Evolutionary conservation across 305 asterid species (phyloP).

Genomic region (Euphrasia arctica): DNA sequence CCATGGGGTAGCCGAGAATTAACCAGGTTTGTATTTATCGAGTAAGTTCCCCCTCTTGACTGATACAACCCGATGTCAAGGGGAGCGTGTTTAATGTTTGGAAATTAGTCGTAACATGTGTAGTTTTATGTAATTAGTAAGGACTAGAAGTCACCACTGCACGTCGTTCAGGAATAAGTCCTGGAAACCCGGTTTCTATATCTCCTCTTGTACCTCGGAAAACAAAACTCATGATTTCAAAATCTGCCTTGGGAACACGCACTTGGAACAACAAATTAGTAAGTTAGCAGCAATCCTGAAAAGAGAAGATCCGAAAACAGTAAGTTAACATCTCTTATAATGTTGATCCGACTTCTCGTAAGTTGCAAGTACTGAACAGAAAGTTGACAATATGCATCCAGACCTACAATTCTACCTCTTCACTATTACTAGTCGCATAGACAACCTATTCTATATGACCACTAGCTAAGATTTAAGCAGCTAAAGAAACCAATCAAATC

Average conservation of each 20-base stretch:
- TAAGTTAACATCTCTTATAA: slow-evolving; percentile 7
- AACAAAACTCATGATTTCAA: slow-evolving; percentile 74
- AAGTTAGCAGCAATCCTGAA: slow-evolving; percentile 20
- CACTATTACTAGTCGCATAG: not conserved
- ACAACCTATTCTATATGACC: slow-evolving; percentile 10
- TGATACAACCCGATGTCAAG: not conserved
- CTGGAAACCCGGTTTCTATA: slow-evolving; percentile 86
- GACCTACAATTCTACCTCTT: not conserved
- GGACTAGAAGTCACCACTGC: slow-evolving; percentile 54
- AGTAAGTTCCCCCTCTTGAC: not conserved
- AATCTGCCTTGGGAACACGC: slow-evolving; percentile 6
- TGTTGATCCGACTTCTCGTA: slow-evolving; percentile 20
- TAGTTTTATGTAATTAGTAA: slow-evolving; percentile 1
- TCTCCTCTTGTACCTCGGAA: slow-evolving; percentile 94
- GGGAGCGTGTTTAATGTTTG: not conserved
- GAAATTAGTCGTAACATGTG: not conserved
- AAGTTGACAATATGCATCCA: slow-evolving; percentile 5
- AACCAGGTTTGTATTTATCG: not conserved
- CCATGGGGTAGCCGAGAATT: too few relatives aligned
- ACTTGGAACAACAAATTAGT: slow-evolving; percentile 10
- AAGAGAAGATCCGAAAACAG: slow-evolving; percentile 17
- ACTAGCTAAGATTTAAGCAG: not conserved
- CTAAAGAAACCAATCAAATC: slow-evolving; percentile 9
- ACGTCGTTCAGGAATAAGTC: slow-evolving; percentile 84
- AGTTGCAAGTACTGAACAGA: slow-evolving; percentile 3